Base-by-base conservation (phyloP, 31 red algal genomes). In the Asparagopsis taxiformis region DNA sequence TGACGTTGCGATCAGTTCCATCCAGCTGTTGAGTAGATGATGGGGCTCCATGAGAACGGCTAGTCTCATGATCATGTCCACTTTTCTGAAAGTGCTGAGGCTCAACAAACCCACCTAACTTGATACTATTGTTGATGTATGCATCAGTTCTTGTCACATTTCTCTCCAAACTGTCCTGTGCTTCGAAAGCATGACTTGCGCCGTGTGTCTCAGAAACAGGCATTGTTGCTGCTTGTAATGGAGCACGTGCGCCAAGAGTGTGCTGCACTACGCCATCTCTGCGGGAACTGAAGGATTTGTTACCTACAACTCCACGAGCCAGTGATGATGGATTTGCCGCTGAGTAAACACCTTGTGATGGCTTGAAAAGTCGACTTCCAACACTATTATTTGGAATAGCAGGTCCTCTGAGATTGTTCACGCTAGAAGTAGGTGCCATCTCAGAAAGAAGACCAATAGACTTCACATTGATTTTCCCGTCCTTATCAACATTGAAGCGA, bases 351-450 rank as follows among this genome's bases (percentile, higher is more conserved):
- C 55, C 63, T 23, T 31, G 56, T 25, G 29, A 37, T 31, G 59
- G 75, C 22, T 65, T 79, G 62, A 79, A 79, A 10, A 79, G 31
- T 46, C 36, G 41, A 55, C 43, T 67, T 1, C 36, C 33, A 24
- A 59, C 38, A 26, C 31, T 22, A 21, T 25, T 79, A 34, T 31
- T 3, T 10, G 28, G 15, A 19, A 34, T 16, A 2, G 31, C 25
- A 19, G 33, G 16, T 15, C 60, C 37, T 3, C 19, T 23, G 3
- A 8, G 50, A 3, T 23, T 34, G 26, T 59, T 51, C 9, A 48
- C 24, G 21, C 60, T 6, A 0, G 60, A 44, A 2, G 75, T 67
- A 22, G 21, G 25, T 1, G 50, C 59, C 31, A 79, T 66, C 33
- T 63, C 46, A 21, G 75, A 79, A 9, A 79, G 31, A 22, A 30